phyloP scores from a whole-genome alignment of 2,329 filamentous ascomycete species.

The Lasiodiplodia hormozganensis region DNA sequence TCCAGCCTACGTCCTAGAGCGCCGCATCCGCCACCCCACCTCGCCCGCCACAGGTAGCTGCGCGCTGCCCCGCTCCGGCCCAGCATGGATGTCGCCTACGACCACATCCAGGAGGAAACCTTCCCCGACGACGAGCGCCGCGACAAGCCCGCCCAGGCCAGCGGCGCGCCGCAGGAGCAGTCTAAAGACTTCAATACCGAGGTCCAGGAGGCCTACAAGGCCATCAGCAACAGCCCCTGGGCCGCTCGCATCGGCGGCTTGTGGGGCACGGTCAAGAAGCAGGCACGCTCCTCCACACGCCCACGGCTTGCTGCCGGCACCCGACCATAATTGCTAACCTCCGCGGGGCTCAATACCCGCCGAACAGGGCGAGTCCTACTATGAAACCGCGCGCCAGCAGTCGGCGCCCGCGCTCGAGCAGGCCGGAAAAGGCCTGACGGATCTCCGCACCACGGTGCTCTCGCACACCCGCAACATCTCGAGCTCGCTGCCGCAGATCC shows the following conservation, averaged over 20 bases:
- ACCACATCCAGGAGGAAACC: constrained; percentile 90
- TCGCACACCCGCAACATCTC: constrained; percentile 75
- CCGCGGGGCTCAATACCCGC: neutral
- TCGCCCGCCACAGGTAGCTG: constrained; percentile 3
- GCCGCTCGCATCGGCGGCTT: constrained; percentile 87
- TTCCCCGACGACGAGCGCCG: constrained; percentile 54
- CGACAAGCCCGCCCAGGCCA: constrained; percentile 51
- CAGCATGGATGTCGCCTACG: constrained; percentile 93
- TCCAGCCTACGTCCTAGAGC: neutral
- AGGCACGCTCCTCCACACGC: constrained; percentile 61
- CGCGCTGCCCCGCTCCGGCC: constrained; percentile 18
- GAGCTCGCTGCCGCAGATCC: constrained; percentile 32
- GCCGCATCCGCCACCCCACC: neutral
- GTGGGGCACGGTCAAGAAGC: constrained; percentile 90
- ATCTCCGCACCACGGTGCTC: constrained; percentile 59
- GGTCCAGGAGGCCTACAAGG: constrained; percentile 93
- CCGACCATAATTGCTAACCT: neutral
- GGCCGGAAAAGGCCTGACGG: constrained; percentile 80
- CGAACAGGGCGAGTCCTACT: constrained; percentile 79
- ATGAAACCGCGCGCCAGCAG: constrained; percentile 82
- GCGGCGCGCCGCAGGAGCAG: constrained; percentile 19
- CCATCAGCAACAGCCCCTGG: constrained; percentile 91
- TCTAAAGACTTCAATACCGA: constrained; percentile 76
- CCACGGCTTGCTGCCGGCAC: constrained; percentile 21
- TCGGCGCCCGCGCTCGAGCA: constrained; percentile 79